These are phyloP conservation scores for Calonectria fujianensis DNA, from an alignment of 2,329 filamentous ascomycete genomes.

Conservation along the genomic window DNA sequence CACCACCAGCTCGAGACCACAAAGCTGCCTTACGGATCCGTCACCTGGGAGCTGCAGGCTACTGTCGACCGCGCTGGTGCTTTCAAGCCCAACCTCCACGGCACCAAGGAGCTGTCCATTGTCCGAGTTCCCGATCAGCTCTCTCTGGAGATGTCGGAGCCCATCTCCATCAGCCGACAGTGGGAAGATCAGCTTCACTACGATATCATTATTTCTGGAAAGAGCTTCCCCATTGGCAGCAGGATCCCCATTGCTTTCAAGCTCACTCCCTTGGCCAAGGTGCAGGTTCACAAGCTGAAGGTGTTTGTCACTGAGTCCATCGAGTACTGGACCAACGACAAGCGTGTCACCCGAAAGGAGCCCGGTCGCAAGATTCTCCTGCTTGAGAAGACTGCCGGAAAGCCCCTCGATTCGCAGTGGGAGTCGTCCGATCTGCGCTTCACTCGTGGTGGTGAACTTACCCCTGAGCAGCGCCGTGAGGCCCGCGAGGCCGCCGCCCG, in stretches of 20 bases:
- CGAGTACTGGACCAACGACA: conserved; percentile 92
- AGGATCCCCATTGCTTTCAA: conserved; percentile 96
- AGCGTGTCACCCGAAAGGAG: conserved; percentile 89
- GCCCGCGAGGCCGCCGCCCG: conserved; percentile 68
- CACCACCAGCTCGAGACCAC: conserved; percentile 93
- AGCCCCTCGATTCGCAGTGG: conserved; percentile 82
- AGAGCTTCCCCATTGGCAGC: conserved; percentile 92
- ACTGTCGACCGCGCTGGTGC: conserved; percentile 90
- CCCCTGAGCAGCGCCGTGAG: conserved; percentile 66
- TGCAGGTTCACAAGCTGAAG: conserved; percentile 94
- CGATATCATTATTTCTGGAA: conserved; percentile 96
- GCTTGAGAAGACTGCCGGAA: conserved; percentile 91
- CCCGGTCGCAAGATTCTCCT: conserved; percentile 88
- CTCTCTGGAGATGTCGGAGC: conserved; percentile 92
- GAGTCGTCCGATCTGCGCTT: conserved; percentile 85
- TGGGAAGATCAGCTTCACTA: conserved; percentile 98
- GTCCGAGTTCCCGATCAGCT: conserved; percentile 91
- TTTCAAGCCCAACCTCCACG: conserved; percentile 91
- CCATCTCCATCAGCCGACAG: conserved; percentile 92
- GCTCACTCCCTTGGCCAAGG: conserved; percentile 92
- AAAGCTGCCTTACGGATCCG: conserved; percentile 88
- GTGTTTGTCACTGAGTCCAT: conserved; percentile 93
- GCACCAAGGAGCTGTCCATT: conserved; percentile 86
- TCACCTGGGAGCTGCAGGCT: conserved; percentile 92
- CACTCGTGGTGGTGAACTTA: conserved; percentile 86